Evolutionary conservation across 2,329 filamentous ascomycete species (phyloP).

Genomic region (Xylaria sp.): DNA sequence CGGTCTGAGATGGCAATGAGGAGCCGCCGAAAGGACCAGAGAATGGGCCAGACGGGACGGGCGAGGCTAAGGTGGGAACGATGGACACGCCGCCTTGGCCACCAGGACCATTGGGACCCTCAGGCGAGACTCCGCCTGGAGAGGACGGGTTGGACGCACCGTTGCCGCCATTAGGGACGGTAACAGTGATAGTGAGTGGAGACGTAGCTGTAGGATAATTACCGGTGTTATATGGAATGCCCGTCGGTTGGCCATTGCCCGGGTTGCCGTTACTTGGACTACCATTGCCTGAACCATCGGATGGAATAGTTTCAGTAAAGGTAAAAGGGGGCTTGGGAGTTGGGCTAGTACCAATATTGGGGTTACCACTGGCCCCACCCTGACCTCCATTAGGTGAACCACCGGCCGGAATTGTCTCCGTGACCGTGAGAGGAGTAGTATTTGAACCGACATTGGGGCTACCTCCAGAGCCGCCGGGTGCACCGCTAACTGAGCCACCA

Average conservation of each 20-base stretch:
- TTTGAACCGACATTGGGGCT: constrained; percentile 27
- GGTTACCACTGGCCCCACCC: constrained; percentile 12
- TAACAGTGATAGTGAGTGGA: constrained; percentile 33
- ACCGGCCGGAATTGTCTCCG: constrained; percentile 30
- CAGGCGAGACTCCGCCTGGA: constrained; percentile 27
- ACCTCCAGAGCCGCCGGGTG: neutral
- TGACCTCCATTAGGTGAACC: constrained; percentile 10
- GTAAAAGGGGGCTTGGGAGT: constrained; percentile 17
- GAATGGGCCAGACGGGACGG: constrained; percentile 36
- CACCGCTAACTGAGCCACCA: constrained; percentile 14
- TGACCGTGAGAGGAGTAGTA: constrained; percentile 22
- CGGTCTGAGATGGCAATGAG: constrained; percentile 26
- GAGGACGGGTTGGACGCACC: constrained; percentile 21
- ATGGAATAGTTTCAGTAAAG: constrained; percentile 32
- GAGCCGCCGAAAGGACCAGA: constrained; percentile 43
- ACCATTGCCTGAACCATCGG: constrained; percentile 20
- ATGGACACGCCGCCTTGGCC: constrained; percentile 39
- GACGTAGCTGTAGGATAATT: constrained; percentile 27
- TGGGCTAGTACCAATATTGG: constrained; percentile 27
- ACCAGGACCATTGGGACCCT: constrained; percentile 37
- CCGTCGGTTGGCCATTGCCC: constrained; percentile 23
- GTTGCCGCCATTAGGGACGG: constrained; percentile 30
- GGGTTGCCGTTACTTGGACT: constrained; percentile 16
- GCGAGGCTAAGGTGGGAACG: constrained; percentile 25
- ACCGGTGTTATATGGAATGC: constrained; percentile 26